Base-by-base conservation (phyloP, 257 asterid species). In the Misopates orontium region DNA sequence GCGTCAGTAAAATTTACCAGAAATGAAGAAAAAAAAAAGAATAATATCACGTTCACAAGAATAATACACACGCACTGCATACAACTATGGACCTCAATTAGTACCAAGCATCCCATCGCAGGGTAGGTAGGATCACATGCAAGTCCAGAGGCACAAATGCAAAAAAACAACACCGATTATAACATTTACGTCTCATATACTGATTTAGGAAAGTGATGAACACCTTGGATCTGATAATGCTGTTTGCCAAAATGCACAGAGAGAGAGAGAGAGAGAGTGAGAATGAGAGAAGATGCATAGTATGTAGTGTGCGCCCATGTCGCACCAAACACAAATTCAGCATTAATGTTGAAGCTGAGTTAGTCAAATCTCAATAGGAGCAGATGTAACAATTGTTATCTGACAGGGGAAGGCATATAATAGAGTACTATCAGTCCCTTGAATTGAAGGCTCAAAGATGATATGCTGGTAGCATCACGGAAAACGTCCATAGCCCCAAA, bases 1-100 rank as follows among this genome's bases (percentile, higher is more conserved):
- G 36, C 36, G 36, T 39, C 52, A 73, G 22, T 24, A 52, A 41
- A 59, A 73, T n/a, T n/a, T n/a, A 39, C 58, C 61, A 40, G 53
- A 42, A 40, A 16, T 1, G 10, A 56, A n/a, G n/a, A n/a, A 9
- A n/a, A n/a, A n/a, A n/a, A 25, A 56, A 24, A 55, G 23, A 25
- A 25, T 17, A 25, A n/a, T n/a, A n/a, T n/a, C n/a, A n/a, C n/a
- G n/a, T n/a, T 25, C 12, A 56, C 13, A 56, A n/a, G 23, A 56
- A 56, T 56, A n/a, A n/a, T n/a, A n/a, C n/a, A n/a, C n/a, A n/a
- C n/a, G n/a, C n/a, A n/a, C n/a, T n/a, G n/a, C n/a, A n/a, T n/a
- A n/a, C n/a, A n/a, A n/a, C n/a, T n/a, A n/a, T n/a, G n/a, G n/a
- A n/a, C n/a, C n/a, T n/a, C n/a, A n/a, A n/a, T n/a, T n/a, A n/a